Percentiles rank a stretch among this genome's conserved stretches.
Evolutionary conservation across 169 alveolate genomes (phyloP).

Genomic region (Babesia gibsoni): DNA sequence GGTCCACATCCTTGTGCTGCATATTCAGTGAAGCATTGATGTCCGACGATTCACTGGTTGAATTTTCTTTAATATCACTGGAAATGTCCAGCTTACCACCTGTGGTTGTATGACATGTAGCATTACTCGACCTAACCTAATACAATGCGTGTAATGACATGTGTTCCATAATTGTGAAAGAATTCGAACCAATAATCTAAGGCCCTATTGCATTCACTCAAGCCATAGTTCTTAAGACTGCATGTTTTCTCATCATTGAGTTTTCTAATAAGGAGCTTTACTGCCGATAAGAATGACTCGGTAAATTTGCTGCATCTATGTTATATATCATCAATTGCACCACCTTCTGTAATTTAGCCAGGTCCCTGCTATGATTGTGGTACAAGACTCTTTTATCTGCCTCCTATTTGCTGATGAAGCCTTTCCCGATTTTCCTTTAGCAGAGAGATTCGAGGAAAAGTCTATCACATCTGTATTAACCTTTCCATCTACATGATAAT

Average conservation of each 20-base stretch:
- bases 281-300: neutral
- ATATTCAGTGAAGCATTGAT: neutral
- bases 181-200: neutral
- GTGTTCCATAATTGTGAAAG: conserved; percentile 42
- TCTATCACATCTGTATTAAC: neutral
- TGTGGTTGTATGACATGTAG: neutral
- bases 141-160: conserved; percentile 26
- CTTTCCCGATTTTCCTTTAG: neutral
- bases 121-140: conserved; percentile 3
- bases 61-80: neutral
- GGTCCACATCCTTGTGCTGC: neutral
- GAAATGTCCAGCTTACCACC: conserved; percentile 35
- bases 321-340: neutral
- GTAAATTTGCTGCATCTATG: conserved; percentile 1
- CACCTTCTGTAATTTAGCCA: neutral
- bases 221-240: neutral
- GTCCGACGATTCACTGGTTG: neutral
- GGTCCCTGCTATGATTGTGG: conserved; percentile 34
- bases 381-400: conserved; percentile 9
- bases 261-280: neutral
- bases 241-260: neutral
- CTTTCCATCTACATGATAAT: neutral
- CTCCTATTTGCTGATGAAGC: neutral
- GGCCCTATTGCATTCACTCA: neutral
- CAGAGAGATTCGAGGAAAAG: neutral